Evolutionary conservation across 2,329 filamentous ascomycete species (phyloP).

Genomic region (Scedosporium boydii): DNA sequence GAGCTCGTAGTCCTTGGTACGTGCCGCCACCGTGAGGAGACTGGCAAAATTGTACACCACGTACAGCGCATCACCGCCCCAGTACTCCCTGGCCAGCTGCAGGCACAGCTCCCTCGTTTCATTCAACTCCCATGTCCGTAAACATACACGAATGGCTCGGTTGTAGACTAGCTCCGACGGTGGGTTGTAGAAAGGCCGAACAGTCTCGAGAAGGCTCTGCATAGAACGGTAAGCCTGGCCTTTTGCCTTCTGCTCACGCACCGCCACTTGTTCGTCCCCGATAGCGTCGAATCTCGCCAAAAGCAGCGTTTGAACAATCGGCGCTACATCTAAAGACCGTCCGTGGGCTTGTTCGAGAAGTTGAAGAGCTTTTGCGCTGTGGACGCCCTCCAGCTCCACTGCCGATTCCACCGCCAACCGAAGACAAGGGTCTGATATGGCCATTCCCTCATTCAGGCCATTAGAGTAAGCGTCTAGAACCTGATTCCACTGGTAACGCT

Average conservation of each 20-base stretch:
- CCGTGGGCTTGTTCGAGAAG: conserved; percentile 2
- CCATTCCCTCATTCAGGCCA: neutral
- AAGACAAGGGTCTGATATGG: neutral
- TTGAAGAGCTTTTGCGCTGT: neutral
- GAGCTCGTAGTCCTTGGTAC: neutral
- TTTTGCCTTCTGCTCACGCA: neutral
- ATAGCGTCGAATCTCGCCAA: neutral
- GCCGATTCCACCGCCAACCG: conserved; percentile 3
- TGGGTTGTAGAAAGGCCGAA: neutral
- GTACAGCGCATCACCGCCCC: neutral
- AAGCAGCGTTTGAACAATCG: neutral
- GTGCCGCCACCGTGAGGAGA: neutral
- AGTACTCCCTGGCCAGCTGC: neutral
- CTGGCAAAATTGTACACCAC: neutral
- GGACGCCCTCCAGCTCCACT: neutral
- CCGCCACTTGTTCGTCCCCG: neutral
- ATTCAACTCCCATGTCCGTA: neutral
- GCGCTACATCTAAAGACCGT: neutral
- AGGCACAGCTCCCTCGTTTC: conserved; percentile 1
- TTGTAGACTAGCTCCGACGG: conserved; percentile 6
- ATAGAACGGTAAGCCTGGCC: neutral
- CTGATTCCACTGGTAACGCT: neutral
- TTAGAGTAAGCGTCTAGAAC: neutral
- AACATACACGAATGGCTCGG: conserved; percentile 1
- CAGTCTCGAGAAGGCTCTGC: neutral